Base-by-base conservation (phyloP, 2,329 filamentous ascomycete genomes). In the Pseudogymnoascus pannorum region DNA sequence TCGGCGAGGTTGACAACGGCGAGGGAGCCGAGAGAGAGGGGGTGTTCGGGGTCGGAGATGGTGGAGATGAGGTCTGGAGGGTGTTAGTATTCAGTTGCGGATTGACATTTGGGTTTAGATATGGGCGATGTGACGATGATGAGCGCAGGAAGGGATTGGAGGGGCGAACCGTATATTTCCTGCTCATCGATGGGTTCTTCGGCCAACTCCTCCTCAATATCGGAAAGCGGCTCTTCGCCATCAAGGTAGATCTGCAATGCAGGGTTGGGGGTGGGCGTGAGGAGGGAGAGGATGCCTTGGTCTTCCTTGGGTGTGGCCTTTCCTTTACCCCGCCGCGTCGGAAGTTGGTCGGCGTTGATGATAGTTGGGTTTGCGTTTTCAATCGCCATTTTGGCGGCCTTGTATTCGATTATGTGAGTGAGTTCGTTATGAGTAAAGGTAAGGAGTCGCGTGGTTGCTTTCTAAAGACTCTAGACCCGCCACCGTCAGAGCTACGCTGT, bases 1-100 rank as follows among this genome's bases (percentile, higher is more conserved):
- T 99, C 94, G 31, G 89, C 87, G n/a, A 99, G 85, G 68, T 95
- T 97, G 67, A 99, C 92, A 59, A 99, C 94, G 33, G 92, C 92
- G 40, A 99, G 82, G 69, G 94, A 92, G 64, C 92, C 94, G 57
- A 99, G 83, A 2, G 93, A 96, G 60, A 97, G 85, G 36, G 94
- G 94, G 72, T 99, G 94, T 76, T 99, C 94, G 1, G 94, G 94
- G 74, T 99, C 94, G 22, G 91, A 93, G 70, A 99, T 97, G 68
- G 89, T 89, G 65, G 92, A 91, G 69, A 99, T 94, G 64, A 99
- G 82, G 77, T 99, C 93, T 94, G 66, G 66, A 65, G 71, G 67
- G 72, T 68, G 69, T 77, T 66, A 78, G 75, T 65, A n/a, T n/a
- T n/a, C n/a, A n/a, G n/a, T n/a, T n/a, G n/a, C n/a, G 26, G 26